These are phyloP conservation scores for Talaromyces sp. DNA, from an alignment of 2,329 filamentous ascomycete genomes.

Conservation along the genomic window DNA sequence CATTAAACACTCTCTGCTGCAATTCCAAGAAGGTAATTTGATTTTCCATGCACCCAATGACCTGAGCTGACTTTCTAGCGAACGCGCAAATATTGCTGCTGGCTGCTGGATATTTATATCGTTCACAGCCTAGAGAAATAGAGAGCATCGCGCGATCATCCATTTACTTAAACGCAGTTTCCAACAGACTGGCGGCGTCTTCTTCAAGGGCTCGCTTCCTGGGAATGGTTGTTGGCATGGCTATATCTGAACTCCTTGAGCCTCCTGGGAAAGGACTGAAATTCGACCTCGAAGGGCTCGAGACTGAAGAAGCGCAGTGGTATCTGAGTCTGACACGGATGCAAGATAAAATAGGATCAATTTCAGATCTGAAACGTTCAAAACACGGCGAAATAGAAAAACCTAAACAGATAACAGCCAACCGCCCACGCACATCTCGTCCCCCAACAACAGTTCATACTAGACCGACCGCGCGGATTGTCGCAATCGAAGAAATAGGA, in stretches of 20 bases:
- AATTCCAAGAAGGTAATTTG: slow-evolving; percentile 76
- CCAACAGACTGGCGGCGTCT: slow-evolving; percentile 75
- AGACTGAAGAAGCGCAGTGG: slow-evolving; percentile 67
- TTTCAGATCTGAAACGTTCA: slow-evolving; percentile 45
- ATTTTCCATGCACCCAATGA: not conserved
- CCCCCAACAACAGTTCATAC: not conserved
- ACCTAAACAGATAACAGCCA: slow-evolving; percentile 12
- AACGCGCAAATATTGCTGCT: slow-evolving; percentile 77
- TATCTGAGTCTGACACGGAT: slow-evolving; percentile 64
- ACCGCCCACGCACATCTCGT: not conserved
- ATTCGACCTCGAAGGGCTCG: slow-evolving; percentile 78
- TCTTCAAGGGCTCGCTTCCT: slow-evolving; percentile 73
- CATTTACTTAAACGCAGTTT: slow-evolving; percentile 71
- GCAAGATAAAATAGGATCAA: slow-evolving; percentile 59
- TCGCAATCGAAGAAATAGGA: slow-evolving; percentile 60
- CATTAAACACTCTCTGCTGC: slow-evolving; percentile 75
- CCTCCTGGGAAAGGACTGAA: slow-evolving; percentile 66
- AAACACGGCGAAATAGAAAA: slow-evolving; percentile 13
- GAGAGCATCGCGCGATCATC: slow-evolving; percentile 66
- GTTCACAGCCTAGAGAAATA: slow-evolving; percentile 62
- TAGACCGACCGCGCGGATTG: slow-evolving; percentile 36
- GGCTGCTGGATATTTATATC: slow-evolving; percentile 69
- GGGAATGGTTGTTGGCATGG: slow-evolving; percentile 82
- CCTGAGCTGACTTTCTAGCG: slow-evolving; percentile 46
- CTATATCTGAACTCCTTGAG: slow-evolving; percentile 62